Percentiles rank a stretch among this genome's conserved stretches.
phyloP scores from a whole-genome alignment of 2,329 filamentous ascomycete genomes.

The Chaetoscypha palmicola region DNA sequence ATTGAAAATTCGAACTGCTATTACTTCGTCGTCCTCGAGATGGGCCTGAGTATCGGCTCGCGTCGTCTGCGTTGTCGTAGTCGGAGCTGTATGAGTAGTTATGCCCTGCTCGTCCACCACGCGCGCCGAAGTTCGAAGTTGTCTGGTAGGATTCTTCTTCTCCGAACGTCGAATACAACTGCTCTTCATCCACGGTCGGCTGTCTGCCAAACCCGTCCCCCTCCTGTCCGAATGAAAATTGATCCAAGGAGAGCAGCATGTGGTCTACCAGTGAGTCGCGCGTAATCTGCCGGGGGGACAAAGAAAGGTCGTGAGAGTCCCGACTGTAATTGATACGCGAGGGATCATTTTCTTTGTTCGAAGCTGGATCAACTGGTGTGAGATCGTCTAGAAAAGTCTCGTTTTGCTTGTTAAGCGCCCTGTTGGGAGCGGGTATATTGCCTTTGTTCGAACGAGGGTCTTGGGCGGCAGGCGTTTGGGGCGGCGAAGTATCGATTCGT shows the following conservation, averaged over 20 bases:
- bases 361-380: conserved; percentile 27
- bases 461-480: conserved; percentile 24
- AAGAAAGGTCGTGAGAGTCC: conserved; percentile 67
- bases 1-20: conserved; percentile 67
- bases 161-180: conserved; percentile 25
- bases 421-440: conserved; percentile 23
- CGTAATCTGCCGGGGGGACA: conserved; percentile 68
- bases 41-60: conserved; percentile 44
- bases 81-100: conserved; percentile 56
- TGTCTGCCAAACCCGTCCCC: conserved; percentile 23
- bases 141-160: conserved; percentile 27
- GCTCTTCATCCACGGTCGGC: conserved; percentile 25
- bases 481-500: conserved; percentile 22
- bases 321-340: conserved; percentile 17
- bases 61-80: conserved; percentile 47
- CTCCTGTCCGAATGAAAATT: conserved; percentile 55
- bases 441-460: conserved; percentile 15
- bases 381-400: conserved; percentile 32
- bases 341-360: conserved; percentile 21
- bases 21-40: conserved; percentile 66
- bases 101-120: conserved; percentile 31
- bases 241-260: conserved; percentile 88
- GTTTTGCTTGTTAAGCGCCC: conserved; percentile 25
- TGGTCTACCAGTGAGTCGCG: conserved; percentile 92
- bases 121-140: conserved; percentile 21